These are phyloP conservation scores for Dictyostelium discoideum DNA, from an alignment of 78 protist genomes.

Conservation along the genomic window dicty_2.7 NC_007090.3:3922501-3923000, in stretches of 20 bases:
- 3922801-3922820: slow-evolving; percentile 85
- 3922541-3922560: slow-evolving; percentile 80
- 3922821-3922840: slow-evolving; percentile 88
- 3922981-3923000: slow-evolving; percentile 92
- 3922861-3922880: slow-evolving; percentile 91
- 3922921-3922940: slow-evolving; percentile 82
- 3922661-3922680: slow-evolving; percentile 87
- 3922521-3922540: slow-evolving; percentile 91
- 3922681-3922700: slow-evolving; percentile 80
- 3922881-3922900: slow-evolving; percentile 90
- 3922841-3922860: slow-evolving; percentile 93
- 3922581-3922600: slow-evolving; percentile 90
- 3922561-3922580: slow-evolving; percentile 86
- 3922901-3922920: slow-evolving; percentile 86
- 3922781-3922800: slow-evolving; percentile 88
- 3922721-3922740: slow-evolving; percentile 90
- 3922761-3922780: slow-evolving; percentile 82
- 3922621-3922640: slow-evolving; percentile 98
- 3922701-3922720: slow-evolving; percentile 89
- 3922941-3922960: slow-evolving; percentile 79
- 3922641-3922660: slow-evolving; percentile 89
- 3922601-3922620: slow-evolving; percentile 95
- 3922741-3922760: slow-evolving; percentile 81
- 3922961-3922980: slow-evolving; percentile 90
- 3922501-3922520: slow-evolving; percentile 92